Evolutionary conservation across 1,284 basidiomycete species (phyloP), one percentile per base, ranked within the genome.

Genomic region (Laetiporus sulphureus): DNA sequence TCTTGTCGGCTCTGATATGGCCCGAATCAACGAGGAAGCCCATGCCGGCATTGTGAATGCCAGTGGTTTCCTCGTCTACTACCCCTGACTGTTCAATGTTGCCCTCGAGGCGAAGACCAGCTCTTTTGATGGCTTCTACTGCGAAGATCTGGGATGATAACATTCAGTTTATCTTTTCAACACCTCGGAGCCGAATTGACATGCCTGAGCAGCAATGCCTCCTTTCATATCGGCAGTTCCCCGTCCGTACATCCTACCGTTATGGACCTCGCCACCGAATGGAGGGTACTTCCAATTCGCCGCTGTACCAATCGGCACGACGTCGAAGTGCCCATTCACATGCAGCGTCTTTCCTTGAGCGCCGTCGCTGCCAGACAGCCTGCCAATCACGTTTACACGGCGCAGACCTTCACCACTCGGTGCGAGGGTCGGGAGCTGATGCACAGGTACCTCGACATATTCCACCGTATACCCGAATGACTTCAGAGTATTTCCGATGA

Each of bases 141-240:
- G 45, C 45, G 21, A 42, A 46, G 4, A 42, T 40, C 41, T 42
- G 32, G n/a, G 18, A n/a, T 8, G 24, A 6, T 0, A 36, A 22
- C 11, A 37, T 23, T 19, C 19, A 4, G 4, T 16, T 25, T 16
- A 21, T 21, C 12, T 2, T 18, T 15, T 32, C n/a, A 23, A n/a
- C n/a, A n/a, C n/a, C n/a, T n/a, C n/a, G n/a, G 19, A 13, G 13
- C 5, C 5, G 6, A 4, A 13, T 16, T 18, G 22, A 11, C 43
- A n/a, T 21, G 41, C 44, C 36, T 45, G 44, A 7, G 44, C 44
- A 20, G 44, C 44, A 18, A 45, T 45, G n/a, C 43, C 43, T 12
- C 43, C 43, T 40, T 45, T 45, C 44, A 41, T 41, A 21, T 45
- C 44, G 2, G 40, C 25, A 16, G 44, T 31, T 3, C 44, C 44